Base-by-base conservation (phyloP, 768 basidiomycete species). In the Suillus alpinus region DNA sequence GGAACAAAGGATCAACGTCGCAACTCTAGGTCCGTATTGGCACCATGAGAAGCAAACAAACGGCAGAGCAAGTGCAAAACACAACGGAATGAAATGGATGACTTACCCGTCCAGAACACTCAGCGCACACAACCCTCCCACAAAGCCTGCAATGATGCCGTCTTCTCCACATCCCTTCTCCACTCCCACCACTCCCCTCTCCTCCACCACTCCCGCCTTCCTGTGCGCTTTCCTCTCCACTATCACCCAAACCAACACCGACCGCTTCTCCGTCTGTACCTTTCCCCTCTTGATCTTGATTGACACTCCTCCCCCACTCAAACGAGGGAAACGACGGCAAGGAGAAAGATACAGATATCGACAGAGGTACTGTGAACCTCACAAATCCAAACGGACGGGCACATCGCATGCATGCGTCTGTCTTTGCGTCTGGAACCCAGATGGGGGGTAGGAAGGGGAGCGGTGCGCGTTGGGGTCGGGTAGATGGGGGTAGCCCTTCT, bases 381-480 rank as follows among this genome's bases (percentile, higher is more conserved):
- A 61, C 73, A 44, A 73, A 90, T 7, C 89, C 88, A 73, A 95
- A 95, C 49, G 81, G 69, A 44, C 83, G 76, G 6, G 85, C 85
- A 68, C 95, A 97, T 10, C 90, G 80, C 93, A 94, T 94, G 70
- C 95, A 97, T 23, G 81, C 79, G 58, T 84, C 83, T n/a, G 91
- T 88, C 71, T 83, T 91, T 61, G 85, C 83, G 68, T 97, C 93
- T 0, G 95, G 93, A 34, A 95, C 87, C 95, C 95, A 97, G 29
- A 96, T 84, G 0, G 95, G 90, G 5, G 95, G 94, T 1, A 94
- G 85, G 78, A 94, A 96, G 72, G 91, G 70, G 44, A 73, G 34
- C 20, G 64, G 62, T 34, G 72, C 73, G 20, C 72, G 72, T 50
- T 66, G 69, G n/a, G 50, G 60, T 18, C 62, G 65, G n/a, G 53